Base-by-base conservation (phyloP, 2,329 filamentous ascomycete genomes). In the Talaromyces sp. region DNA sequence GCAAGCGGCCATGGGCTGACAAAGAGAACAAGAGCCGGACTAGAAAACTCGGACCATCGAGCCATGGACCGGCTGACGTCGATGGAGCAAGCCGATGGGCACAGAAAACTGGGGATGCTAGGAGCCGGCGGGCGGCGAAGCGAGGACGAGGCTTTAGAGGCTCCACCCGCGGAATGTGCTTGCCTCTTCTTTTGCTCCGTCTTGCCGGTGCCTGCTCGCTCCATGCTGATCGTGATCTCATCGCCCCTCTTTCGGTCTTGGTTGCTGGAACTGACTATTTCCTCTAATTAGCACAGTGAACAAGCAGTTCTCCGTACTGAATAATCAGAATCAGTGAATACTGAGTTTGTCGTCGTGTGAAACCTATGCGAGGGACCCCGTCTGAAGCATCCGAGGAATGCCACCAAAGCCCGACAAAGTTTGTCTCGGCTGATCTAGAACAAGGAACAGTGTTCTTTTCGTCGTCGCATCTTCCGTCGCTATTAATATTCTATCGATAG, bases 21-120 rank as follows among this genome's bases (percentile, higher is more conserved):
- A 52, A 59, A 26, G 38, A 41, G 14, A 10, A 35, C 8, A 31
- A 32, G 14, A 31, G 5, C 29, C 10, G n/a, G n/a, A n/a, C n/a
- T n/a, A 35, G 11, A 53, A 52, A 38, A 38, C 32, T 35, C 32
- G 14, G 35, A 38, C 6, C 32, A 11, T 6, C 32, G 13, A 35
- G 4, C 58, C 58, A 51, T 50, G 58, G 58, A 29, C 58, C 52
- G 52, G 58, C 58, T 56, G 58, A 59, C 58, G 58, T 59, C 53
- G 58, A 59, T 55, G 55, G 21, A 54, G 58, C 55, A 59, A 59
- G 58, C 58, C 58, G 41, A 49, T 13, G 21, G 21, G 41, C 31
- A 38, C 32, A 41, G 27, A 59, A 59, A 59, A 59, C 58, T 56
- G 58, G 58, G 58, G 58, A 55, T 54, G 53, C 49, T 55, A n/a